A percentile compares a stretch with the other conserved stretches of the same genome.
Evolutionary conservation across 2,329 filamentous ascomycete genomes (phyloP).

Genomic region (Xylaria sp.): DNA sequence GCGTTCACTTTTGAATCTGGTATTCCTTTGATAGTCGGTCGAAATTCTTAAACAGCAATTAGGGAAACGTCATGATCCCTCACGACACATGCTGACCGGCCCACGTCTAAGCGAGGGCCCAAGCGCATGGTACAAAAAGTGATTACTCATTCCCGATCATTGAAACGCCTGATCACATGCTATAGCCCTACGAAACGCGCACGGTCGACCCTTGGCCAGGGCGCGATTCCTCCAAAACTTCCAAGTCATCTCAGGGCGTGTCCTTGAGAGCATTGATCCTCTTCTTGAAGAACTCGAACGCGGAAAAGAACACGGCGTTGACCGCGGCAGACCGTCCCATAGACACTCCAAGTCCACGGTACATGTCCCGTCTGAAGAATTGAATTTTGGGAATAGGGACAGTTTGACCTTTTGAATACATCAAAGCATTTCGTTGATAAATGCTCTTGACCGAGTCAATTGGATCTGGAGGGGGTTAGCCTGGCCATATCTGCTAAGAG

Average conservation of each 20-base stretch:
- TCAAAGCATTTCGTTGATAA: conserved; percentile 83
- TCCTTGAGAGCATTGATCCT: conserved; percentile 67
- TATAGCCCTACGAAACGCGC: conserved; percentile 36
- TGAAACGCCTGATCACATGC: conserved; percentile 41
- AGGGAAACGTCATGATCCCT: conserved; percentile 25
- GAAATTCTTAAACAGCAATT: conserved; percentile 23
- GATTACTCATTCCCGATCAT: conserved; percentile 22
- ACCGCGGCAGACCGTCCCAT: conserved; percentile 84
- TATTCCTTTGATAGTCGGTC: conserved; percentile 16
- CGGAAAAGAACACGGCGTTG: conserved; percentile 90
- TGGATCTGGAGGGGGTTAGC: conserved; percentile 58
- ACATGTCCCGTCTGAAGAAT: conserved; percentile 82
- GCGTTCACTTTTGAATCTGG: conserved; percentile 16
- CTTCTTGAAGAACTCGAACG: conserved; percentile 85
- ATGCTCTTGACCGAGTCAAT: conserved; percentile 87
- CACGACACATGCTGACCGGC: conserved; percentile 14
- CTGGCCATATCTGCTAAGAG: not conserved
- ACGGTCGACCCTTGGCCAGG: conserved; percentile 31
- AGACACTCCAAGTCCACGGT: conserved; percentile 83
- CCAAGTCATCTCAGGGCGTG: conserved; percentile 34
- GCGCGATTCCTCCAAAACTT: conserved; percentile 16
- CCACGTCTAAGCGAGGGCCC: conserved; percentile 24
- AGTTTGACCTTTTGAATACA: conserved; percentile 71
- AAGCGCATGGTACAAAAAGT: conserved; percentile 23
- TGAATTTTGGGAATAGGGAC: conserved; percentile 77